Conservation (phyloP, 768 basidiomycete species). For the Nevesoporus exiguus region DNA sequence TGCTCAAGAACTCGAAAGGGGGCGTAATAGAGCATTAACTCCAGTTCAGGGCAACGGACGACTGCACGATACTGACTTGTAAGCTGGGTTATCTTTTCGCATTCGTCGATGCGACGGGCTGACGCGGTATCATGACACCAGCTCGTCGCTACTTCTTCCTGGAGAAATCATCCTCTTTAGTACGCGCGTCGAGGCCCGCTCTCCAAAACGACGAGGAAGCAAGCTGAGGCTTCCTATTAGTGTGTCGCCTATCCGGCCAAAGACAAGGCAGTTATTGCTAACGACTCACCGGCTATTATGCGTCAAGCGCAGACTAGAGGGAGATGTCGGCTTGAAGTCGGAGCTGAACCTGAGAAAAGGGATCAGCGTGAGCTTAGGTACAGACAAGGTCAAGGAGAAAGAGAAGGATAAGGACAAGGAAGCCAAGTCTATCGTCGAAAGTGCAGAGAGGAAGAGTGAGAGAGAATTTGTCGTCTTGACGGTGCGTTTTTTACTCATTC, state of each 20-base stretch:
- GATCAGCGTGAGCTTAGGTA: slow-evolving; percentile 2
- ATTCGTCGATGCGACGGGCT: neutral
- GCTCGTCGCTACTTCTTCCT: slow-evolving; percentile 38
- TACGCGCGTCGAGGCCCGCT: slow-evolving; percentile 52
- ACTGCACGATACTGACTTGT: slow-evolving; percentile 43
- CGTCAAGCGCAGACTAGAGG: slow-evolving; percentile 43
- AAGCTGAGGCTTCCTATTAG: slow-evolving; percentile 49
- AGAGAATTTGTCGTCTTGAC: slow-evolving; percentile 60
- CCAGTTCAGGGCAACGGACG: slow-evolving; percentile 50
- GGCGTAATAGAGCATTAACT: slow-evolving; percentile 51
- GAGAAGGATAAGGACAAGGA: slow-evolving; percentile 37
- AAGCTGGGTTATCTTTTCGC: slow-evolving; percentile 11
- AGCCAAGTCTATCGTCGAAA: slow-evolving; percentile 40
- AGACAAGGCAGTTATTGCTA: slow-evolving; percentile 52
- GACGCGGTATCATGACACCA: slow-evolving; percentile 10
- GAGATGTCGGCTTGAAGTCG: slow-evolving; percentile 43
- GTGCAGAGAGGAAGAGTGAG: slow-evolving; percentile 51
- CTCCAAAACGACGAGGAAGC: slow-evolving; percentile 55
- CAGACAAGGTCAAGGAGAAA: slow-evolving; percentile 36
- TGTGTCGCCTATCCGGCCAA: slow-evolving; percentile 45
- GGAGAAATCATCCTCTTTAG: slow-evolving; percentile 50
- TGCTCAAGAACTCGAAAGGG: slow-evolving; percentile 40
- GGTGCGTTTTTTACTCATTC: slow-evolving; percentile 36
- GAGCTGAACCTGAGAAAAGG: slow-evolving; percentile 44
- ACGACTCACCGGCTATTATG: slow-evolving; percentile 57